Conservation (phyloP, 2,329 filamentous ascomycete species). For the Didymella sp. region DNA sequence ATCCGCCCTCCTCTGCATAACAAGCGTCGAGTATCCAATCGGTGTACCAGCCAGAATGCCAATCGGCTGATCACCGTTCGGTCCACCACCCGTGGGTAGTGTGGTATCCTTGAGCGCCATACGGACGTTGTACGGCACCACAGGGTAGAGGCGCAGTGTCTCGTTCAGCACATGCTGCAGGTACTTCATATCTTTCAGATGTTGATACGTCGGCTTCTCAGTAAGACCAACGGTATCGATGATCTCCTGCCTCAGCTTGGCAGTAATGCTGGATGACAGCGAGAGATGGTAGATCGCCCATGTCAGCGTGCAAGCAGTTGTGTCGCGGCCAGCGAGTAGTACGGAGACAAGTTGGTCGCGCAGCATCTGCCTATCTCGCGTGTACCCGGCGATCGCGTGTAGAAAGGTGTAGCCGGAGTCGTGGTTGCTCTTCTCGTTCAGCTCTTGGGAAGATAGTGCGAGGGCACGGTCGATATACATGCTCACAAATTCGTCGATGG, state of each 20-base stretch:
- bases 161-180: constrained; percentile 51
- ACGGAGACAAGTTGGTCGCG: constrained; percentile 79
- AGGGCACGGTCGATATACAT: constrained; percentile 79
- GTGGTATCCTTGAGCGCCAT: constrained; percentile 57
- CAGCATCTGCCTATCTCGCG: constrained; percentile 70
- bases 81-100: constrained; percentile 57
- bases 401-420: constrained; percentile 82
- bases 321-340: constrained; percentile 85
- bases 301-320: constrained; percentile 80
- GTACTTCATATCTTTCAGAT: constrained; percentile 89
- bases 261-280: constrained; percentile 70
- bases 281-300: constrained; percentile 86
- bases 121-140: constrained; percentile 60
- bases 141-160: constrained; percentile 56
- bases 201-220: constrained; percentile 70
- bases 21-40: constrained; percentile 56
- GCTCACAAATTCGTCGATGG: constrained; percentile 78
- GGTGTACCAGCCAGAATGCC: constrained; percentile 54
- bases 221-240: constrained; percentile 68
- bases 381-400: constrained; percentile 82
- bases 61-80: constrained; percentile 54
- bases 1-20: constrained; percentile 59
- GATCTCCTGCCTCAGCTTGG: constrained; percentile 77
- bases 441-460: constrained; percentile 71
- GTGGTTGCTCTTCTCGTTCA: constrained; percentile 74